Evolutionary conservation across 176 grass and related monocot species (phyloP).

Genomic region (Alopecurus myosuroides): DNA sequence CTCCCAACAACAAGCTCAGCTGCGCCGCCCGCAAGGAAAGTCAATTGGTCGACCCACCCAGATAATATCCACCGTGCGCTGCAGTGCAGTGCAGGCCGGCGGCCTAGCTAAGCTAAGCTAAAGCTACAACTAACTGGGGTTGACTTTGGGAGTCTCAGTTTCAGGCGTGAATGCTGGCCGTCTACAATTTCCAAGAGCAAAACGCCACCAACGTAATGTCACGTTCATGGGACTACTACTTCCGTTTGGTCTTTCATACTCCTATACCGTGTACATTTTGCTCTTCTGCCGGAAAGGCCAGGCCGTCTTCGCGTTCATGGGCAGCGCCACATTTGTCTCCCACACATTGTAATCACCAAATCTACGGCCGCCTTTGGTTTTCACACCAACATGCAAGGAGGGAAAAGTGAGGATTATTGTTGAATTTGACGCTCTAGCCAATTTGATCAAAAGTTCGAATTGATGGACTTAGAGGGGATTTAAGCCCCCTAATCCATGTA

Average conservation of each 20-base stretch:
- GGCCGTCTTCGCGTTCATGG: too few relatives aligned
- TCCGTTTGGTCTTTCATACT: not conserved
- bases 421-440: too few relatives aligned
- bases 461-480: too few relatives aligned
- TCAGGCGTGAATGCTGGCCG: not conserved
- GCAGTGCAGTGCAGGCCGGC: not conserved
- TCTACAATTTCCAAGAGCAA: not conserved
- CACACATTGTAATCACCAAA: too few relatives aligned
- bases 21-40: slow-evolving; percentile 1
- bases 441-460: too few relatives aligned
- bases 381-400: too few relatives aligned
- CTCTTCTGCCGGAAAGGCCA: not conserved
- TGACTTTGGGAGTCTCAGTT: not conserved
- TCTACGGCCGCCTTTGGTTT: too few relatives aligned
- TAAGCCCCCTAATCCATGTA: too few relatives aligned
- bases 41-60: not conserved
- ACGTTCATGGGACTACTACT: too few relatives aligned
- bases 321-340: too few relatives aligned
- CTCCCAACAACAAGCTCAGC: not conserved
- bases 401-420: too few relatives aligned
- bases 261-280: not conserved
- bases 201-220: not conserved
- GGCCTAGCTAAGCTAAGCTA: not conserved
- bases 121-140: not conserved
- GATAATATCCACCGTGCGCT: not conserved